Percentiles rank a stretch among this genome's conserved stretches.
Evolutionary conservation across 805 yeast genomes (phyloP).

Genomic region (Starmerella lactis-condensi): DNA sequence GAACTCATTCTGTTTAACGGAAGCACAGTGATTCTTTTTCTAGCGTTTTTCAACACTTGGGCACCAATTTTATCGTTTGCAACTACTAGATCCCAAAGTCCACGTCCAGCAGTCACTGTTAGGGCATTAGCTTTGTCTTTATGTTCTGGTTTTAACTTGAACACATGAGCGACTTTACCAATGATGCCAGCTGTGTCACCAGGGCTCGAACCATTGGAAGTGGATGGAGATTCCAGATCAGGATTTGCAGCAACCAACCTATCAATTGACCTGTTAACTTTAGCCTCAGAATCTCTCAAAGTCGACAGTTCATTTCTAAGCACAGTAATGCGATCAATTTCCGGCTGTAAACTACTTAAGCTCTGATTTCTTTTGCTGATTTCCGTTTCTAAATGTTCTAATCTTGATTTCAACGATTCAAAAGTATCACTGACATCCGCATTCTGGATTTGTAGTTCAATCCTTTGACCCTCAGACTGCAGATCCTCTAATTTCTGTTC

Average conservation of each 20-base stretch:
- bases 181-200: conserved; percentile 50
- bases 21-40: conserved; percentile 73
- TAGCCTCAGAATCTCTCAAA: conserved; percentile 2
- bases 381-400: too few relatives aligned
- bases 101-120: conserved; percentile 87
- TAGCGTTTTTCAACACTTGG: conserved; percentile 57
- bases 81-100: conserved; percentile 76
- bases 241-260: conserved; percentile 7
- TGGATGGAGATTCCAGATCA: conserved; percentile 27
- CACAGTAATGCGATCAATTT: too few relatives aligned
- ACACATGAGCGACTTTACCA: conserved; percentile 80
- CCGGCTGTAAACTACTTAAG: too few relatives aligned
- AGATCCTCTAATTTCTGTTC: conserved; percentile 1
- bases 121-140: conserved; percentile 56
- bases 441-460: not conserved
- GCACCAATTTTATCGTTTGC: conserved; percentile 77
- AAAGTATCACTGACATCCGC: not conserved
- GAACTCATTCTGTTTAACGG: conserved; percentile 76
- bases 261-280: conserved; percentile 6
- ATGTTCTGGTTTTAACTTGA: conserved; percentile 40
- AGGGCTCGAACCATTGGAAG: conserved; percentile 35
- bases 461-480: not conserved
- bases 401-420: too few relatives aligned
- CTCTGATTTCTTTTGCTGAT: not conserved
- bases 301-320: not conserved